These are phyloP conservation scores for Betula pendula DNA, from an alignment of 306 rosid genomes.

Conservation along the genomic window DNA sequence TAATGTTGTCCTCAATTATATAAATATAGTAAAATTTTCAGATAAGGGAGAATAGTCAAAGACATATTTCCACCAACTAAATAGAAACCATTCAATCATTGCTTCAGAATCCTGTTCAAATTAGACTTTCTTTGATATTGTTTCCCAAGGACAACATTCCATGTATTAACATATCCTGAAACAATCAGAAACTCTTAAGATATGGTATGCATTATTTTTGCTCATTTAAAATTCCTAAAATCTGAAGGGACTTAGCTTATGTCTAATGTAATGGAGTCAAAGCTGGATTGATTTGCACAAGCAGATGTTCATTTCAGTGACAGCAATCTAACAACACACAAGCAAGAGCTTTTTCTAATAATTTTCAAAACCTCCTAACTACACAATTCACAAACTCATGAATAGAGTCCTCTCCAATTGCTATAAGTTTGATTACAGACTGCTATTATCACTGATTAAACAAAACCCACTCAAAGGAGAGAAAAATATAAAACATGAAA, in stretches of 20 bases:
- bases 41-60: conserved; percentile 1
- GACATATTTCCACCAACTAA: background rate
- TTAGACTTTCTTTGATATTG: background rate
- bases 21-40: background rate
- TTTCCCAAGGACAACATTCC: background rate
- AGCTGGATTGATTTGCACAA: background rate
- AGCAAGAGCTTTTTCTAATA: background rate
- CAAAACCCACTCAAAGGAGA: background rate
- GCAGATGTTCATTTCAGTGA: background rate
- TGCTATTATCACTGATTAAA: background rate
- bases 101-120: background rate
- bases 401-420: background rate
- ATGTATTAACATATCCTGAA: background rate
- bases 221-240: background rate
- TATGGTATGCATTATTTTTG: background rate
- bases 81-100: background rate
- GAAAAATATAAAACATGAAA: background rate
- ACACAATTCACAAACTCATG: background rate
- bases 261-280: background rate
- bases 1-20: conserved; percentile 9
- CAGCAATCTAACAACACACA: background rate
- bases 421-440: background rate
- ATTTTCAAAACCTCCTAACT: background rate
- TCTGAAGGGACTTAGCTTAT: background rate
- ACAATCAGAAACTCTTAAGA: background rate